Evolutionary conservation across 2,329 filamentous ascomycete genomes (phyloP).

Genomic region (Apiospora saccharicola): DNA sequence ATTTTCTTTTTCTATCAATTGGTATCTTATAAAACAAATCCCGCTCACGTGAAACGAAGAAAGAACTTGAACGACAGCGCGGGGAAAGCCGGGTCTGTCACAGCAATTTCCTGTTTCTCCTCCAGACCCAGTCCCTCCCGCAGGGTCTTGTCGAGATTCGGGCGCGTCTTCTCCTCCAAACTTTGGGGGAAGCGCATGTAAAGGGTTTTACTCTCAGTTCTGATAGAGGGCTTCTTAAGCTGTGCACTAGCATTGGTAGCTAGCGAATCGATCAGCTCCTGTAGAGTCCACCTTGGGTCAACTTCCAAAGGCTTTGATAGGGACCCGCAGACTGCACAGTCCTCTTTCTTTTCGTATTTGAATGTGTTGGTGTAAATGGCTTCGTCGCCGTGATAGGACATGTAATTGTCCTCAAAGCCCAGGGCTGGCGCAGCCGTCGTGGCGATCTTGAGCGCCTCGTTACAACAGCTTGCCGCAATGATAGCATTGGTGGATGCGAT

Average conservation of each 20-base stretch:
- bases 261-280: constrained; percentile 85
- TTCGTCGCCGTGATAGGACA: constrained; percentile 99
- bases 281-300: constrained; percentile 74
- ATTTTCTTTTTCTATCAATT: background rate
- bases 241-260: constrained; percentile 87
- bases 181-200: constrained; percentile 88
- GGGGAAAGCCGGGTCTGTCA: constrained; percentile 89
- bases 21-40: constrained; percentile 24
- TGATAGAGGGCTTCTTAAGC: constrained; percentile 90
- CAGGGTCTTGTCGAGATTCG: constrained; percentile 82
- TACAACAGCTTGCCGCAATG: constrained; percentile 93
- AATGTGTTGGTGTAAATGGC: constrained; percentile 98
- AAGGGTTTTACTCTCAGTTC: constrained; percentile 79
- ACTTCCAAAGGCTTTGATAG: constrained; percentile 78
- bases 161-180: constrained; percentile 83
- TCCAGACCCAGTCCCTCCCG: constrained; percentile 71
- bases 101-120: constrained; percentile 86
- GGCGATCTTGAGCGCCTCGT: constrained; percentile 94
- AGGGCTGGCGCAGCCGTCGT: constrained; percentile 83
- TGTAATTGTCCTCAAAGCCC: constrained; percentile 85
- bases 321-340: constrained; percentile 94
- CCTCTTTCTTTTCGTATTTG: constrained; percentile 89
- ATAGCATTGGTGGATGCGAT: constrained; percentile 98
- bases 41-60: constrained; percentile 51
- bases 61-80: constrained; percentile 71